Conservation (phyloP, 2,329 filamentous ascomycete species). For the Pseudogymnoascus sp. region DNA sequence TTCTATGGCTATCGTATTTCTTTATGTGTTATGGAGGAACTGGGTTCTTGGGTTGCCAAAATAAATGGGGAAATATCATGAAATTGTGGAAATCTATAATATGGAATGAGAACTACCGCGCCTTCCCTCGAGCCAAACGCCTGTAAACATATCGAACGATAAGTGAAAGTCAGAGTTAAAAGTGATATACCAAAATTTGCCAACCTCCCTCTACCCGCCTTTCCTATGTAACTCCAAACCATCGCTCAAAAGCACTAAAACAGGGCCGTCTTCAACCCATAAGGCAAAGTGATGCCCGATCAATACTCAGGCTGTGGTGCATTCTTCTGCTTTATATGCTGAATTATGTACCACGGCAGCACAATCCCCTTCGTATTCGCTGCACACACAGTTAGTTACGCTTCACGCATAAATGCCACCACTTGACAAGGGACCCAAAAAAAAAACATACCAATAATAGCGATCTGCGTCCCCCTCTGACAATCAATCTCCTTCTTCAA, state of each 20-base stretch:
- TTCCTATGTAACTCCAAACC: background rate
- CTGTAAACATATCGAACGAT: background rate
- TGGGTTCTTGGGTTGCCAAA: background rate
- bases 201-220: background rate
- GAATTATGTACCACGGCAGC: background rate
- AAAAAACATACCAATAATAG: background rate
- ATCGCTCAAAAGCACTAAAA: background rate
- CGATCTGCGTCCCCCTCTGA: background rate
- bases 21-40: background rate
- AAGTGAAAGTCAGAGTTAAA: background rate
- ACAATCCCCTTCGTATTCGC: background rate
- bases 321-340: background rate
- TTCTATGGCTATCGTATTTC: background rate
- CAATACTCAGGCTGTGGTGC: background rate
- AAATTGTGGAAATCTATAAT: background rate
- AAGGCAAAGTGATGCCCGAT: background rate
- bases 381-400: background rate
- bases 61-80: background rate
- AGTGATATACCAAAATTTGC: background rate
- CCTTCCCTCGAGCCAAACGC: background rate
- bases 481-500: conserved; percentile 56
- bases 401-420: background rate
- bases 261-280: background rate
- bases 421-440: background rate
- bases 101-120: background rate